phyloP scores from a whole-genome alignment of 179 eudicot genomes.

The Carnegiea gigantea region DNA sequence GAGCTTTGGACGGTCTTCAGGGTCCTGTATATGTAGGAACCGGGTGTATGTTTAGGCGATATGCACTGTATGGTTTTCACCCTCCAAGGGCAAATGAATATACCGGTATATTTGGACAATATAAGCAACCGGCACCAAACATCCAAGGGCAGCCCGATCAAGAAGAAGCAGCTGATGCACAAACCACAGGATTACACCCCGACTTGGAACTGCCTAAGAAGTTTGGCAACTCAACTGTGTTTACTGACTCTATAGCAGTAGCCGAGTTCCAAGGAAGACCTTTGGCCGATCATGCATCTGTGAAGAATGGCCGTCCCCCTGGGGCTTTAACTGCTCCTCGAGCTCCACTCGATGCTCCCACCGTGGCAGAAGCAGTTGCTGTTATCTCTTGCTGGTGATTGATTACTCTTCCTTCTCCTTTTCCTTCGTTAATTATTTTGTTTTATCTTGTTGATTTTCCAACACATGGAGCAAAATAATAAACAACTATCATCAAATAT shows the following conservation, averaged over 20 bases:
- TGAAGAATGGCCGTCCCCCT: constrained; percentile 78
- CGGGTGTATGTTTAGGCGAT: constrained; percentile 75
- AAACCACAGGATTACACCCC: constrained; percentile 53
- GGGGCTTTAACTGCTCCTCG: constrained; percentile 63
- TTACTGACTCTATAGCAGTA: constrained; percentile 59
- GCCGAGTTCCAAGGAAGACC: constrained; percentile 87
- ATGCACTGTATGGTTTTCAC: constrained; percentile 71
- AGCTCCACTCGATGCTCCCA: constrained; percentile 71
- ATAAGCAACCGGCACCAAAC: constrained; percentile 36
- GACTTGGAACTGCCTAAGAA: constrained; percentile 61
- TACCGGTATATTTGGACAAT: constrained; percentile 50
- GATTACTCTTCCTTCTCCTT: not conserved
- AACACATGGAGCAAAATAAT: too few species aligned
- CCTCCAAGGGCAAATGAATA: constrained; percentile 78
- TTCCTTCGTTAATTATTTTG: not conserved
- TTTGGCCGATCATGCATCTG: constrained; percentile 65
- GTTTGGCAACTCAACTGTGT: constrained; percentile 66
- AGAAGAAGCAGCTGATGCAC: constrained; percentile 38
- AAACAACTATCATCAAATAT: too few species aligned
- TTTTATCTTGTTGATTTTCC: not conserved
- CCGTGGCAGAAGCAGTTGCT: constrained; percentile 85
- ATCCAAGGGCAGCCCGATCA: constrained; percentile 27
- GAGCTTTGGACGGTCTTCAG: constrained; percentile 87
- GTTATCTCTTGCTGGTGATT: constrained; percentile 82
- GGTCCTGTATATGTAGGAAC: constrained; percentile 90